Base-by-base conservation (phyloP, 129 eudicot species). In the Scalesia atractyloides region DNA sequence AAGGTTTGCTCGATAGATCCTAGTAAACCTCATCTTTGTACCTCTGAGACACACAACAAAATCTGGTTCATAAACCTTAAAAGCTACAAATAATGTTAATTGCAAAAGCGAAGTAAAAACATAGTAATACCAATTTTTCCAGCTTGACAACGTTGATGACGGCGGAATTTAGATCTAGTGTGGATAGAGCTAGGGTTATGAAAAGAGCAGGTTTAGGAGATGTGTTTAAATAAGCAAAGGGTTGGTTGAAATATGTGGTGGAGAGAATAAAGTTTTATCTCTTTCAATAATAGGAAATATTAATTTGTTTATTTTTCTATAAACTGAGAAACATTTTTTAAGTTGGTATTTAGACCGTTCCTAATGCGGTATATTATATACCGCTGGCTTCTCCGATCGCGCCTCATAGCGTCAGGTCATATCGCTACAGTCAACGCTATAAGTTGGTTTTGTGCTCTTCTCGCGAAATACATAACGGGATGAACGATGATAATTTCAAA, bases 1-100 rank as follows among this genome's bases (percentile, higher is more conserved):
- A 58, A 58, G 41, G 1, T 58, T 58, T 24, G 64, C 64, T 22
- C 7, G 64, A 58, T 3, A 22, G 37, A 58, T 58, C 64, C 41
- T n/a, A 24, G 64, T 58, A 24, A 58, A 58, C 64, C 64, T 58
- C 64, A 58, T 58, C 64, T 58, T 19, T 5, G 62, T 8, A 19
- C 15, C 62, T 22, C 30, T 56, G 24, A 18, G 20, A 20, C 14
- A 56, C 34, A 56, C 10, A 56, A 56, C 34, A 19, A 56, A 10
- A 56, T 56, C 13, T 10, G 0, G 9, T 19, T 19, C n/a, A 3
- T 56, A 4, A 20, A 56, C 62, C 62, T 58, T 5, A 24, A 24
- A 9, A 2, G 9, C 17, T 26, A 58, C 64, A 4, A 24, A 26
- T 58, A 58, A 58, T 14, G 4, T 4, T 3, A 50, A 50, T 52